These are phyloP conservation scores for Pilatotrama ljubarskyi DNA, from an alignment of 768 basidiomycete genomes.

Conservation along the genomic window DNA sequence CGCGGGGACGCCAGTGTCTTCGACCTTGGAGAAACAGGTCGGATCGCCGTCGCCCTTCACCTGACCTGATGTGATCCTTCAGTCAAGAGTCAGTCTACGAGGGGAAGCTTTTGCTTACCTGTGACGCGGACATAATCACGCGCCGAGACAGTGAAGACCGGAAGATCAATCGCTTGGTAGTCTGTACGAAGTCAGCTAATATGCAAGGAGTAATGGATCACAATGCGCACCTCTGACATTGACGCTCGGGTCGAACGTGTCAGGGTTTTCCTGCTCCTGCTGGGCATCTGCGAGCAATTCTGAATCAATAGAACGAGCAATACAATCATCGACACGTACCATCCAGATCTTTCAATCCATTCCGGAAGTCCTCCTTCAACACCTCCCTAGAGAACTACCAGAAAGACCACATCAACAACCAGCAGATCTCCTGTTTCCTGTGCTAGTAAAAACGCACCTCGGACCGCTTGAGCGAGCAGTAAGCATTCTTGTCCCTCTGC, in stretches of 20 bases:
- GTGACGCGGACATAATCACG: constrained; percentile 61
- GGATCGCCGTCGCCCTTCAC: constrained; percentile 61
- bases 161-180: constrained; percentile 59
- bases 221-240: constrained; percentile 46
- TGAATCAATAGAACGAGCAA: not conserved
- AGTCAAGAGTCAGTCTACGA: too few relatives aligned
- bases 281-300: constrained; percentile 44
- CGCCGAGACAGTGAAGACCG: constrained; percentile 62
- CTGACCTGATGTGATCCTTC: constrained; percentile 42
- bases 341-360: constrained; percentile 59
- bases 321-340: constrained; percentile 34
- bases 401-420: not conserved
- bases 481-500: constrained; percentile 56
- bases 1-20: constrained; percentile 56
- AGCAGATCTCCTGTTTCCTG: not conserved
- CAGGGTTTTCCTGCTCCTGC: constrained; percentile 57
- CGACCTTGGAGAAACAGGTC: constrained; percentile 51
- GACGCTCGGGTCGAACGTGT: constrained; percentile 53
- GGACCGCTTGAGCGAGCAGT: constrained; percentile 58
- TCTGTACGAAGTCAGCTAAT: constrained; percentile 37
- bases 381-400: constrained; percentile 55
- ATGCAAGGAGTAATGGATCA: not conserved
- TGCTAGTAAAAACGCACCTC: constrained; percentile 49
- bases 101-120: too few relatives aligned
- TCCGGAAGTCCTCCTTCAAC: constrained; percentile 59